Conservation (phyloP, 2,329 filamentous ascomycete genomes). For the Cryphonectria naterciae region DNA sequence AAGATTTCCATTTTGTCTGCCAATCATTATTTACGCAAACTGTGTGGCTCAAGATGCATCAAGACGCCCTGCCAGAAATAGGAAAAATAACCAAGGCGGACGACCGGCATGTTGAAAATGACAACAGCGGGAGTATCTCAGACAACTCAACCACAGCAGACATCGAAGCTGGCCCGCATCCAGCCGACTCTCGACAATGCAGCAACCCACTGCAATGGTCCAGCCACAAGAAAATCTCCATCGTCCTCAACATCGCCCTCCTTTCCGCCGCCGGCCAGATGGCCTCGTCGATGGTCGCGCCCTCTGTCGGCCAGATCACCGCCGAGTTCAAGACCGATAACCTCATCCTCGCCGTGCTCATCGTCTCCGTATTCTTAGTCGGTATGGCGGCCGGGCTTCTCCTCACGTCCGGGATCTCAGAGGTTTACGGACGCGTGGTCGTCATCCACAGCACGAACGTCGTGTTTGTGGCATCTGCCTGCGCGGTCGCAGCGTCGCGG, state of each 20-base stretch:
- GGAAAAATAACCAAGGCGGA: background rate
- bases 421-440: background rate
- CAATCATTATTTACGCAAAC: too few species aligned
- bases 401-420: background rate
- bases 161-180: background rate
- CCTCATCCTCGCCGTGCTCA: background rate
- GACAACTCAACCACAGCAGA: background rate
- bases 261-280: slow-evolving; percentile 22
- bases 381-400: background rate
- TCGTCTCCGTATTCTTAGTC: background rate
- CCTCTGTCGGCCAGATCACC: slow-evolving; percentile 28
- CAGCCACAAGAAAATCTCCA: slow-evolving; percentile 3
- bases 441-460: background rate
- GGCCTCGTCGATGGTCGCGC: slow-evolving; percentile 33
- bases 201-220: slow-evolving; percentile 5
- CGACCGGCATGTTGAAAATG: background rate
- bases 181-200: background rate
- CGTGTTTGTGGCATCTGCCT: background rate
- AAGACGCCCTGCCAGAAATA: background rate
- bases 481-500: background rate
- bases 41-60: background rate
- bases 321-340: background rate
- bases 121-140: background rate
- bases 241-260: slow-evolving; percentile 19
- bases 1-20: too few species aligned